Evolutionary conservation across 192 early-diverging fungal genomes (phyloP).

Genomic region (Funneliformis mosseae): DNA sequence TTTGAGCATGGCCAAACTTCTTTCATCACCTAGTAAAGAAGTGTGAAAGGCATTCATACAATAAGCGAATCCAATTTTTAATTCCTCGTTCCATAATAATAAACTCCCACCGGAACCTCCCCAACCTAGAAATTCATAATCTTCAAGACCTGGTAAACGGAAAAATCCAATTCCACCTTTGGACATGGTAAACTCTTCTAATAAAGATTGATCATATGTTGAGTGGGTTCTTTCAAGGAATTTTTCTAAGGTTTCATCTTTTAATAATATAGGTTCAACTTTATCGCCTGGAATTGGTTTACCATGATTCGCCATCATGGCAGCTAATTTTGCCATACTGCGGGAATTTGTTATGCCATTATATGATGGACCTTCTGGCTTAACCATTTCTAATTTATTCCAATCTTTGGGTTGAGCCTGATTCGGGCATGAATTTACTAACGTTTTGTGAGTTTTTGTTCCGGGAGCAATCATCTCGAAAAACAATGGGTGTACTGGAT

Average conservation of each 20-base stretch:
- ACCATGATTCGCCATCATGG: conserved; percentile 64
- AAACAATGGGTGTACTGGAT: conserved; percentile 34
- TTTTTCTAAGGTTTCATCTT: conserved; percentile 33
- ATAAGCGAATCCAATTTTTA: conserved; percentile 60
- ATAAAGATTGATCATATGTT: conserved; percentile 35
- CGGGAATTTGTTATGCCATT: conserved; percentile 59
- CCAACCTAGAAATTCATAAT: conserved; percentile 58
- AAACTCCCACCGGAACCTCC: conserved; percentile 64
- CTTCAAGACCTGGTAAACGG: conserved; percentile 25
- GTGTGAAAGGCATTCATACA: conserved; percentile 58
- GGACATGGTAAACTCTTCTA: conserved; percentile 33
- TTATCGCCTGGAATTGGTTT: conserved; percentile 25
- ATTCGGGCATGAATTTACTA: conserved; percentile 34
- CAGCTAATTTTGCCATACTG: conserved; percentile 61
- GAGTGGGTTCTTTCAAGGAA: conserved; percentile 31
- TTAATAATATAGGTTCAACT: conserved; percentile 22
- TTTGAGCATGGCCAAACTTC: conserved; percentile 53
- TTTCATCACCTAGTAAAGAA: conserved; percentile 54
- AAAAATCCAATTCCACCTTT: conserved; percentile 48
- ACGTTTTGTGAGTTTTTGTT: conserved; percentile 36
- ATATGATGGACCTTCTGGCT: conserved; percentile 49
- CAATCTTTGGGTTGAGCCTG: conserved; percentile 41
- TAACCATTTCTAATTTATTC: conserved; percentile 40
- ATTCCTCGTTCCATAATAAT: conserved; percentile 57
- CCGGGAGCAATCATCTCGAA: conserved; percentile 34